Percentiles rank a stretch among this genome's conserved stretches.
Conservation (phyloP, 345 rosid species). For the Draba incana region DNA sequence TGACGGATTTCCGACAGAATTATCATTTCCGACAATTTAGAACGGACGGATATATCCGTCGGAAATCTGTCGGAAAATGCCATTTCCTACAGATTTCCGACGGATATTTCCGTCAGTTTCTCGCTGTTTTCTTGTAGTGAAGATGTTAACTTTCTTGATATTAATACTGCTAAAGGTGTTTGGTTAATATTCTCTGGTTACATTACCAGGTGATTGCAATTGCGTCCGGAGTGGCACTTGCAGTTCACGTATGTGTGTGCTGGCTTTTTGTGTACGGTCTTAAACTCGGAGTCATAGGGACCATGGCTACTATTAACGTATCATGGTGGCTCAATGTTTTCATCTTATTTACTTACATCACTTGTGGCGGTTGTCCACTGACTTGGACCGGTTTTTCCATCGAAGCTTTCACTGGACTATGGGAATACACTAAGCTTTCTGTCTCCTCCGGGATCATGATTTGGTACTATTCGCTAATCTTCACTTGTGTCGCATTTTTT, state of each 20-base stretch:
- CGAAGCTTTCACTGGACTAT: constrained; percentile 71
- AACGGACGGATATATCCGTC: too few species aligned
- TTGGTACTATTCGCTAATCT: constrained; percentile 46
- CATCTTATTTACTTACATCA: constrained; percentile 48
- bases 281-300: constrained; percentile 63
- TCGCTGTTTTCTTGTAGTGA: too few species aligned
- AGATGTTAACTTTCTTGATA: background rate
- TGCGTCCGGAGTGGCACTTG: constrained; percentile 49
- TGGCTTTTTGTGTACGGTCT: constrained; percentile 62
- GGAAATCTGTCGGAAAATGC: too few species aligned
- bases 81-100: too few species aligned
- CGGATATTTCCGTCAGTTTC: too few species aligned
- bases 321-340: constrained; percentile 72
- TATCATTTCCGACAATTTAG: too few species aligned
- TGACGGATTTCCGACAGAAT: too few species aligned
- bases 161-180: background rate
- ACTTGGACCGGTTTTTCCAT: constrained; percentile 83
- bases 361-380: constrained; percentile 29
- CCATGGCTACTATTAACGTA: constrained; percentile 53
- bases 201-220: constrained; percentile 50
- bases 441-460: constrained; percentile 84
- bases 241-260: constrained; percentile 57
- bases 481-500: background rate
- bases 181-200: background rate
- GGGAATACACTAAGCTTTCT: constrained; percentile 77